Conservation (phyloP, 2,329 filamentous ascomycete genomes). For the Botrytis sinoallii region DNA sequence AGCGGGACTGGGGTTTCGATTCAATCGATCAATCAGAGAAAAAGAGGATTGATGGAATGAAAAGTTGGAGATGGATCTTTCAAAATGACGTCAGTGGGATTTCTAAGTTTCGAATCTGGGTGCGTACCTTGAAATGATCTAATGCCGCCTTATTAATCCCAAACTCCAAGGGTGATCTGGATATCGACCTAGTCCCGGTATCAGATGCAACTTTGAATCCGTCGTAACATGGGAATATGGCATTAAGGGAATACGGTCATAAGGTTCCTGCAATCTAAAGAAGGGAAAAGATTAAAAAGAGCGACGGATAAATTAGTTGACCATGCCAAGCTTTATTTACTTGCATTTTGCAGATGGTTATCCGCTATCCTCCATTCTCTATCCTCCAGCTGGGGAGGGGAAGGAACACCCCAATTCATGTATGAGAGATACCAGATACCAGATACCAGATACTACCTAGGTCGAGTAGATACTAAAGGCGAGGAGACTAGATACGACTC, state of each 20-base stretch:
- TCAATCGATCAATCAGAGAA: background rate
- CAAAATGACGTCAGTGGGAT: background rate
- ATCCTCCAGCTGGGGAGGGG: background rate
- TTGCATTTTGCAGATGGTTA: background rate
- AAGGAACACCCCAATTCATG: background rate
- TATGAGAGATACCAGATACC: no score
- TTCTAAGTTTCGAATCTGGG: background rate
- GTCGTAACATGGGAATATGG: no score
- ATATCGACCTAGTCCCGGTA: background rate
- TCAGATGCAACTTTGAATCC: background rate
- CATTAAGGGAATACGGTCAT: no score
- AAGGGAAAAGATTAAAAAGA: background rate
- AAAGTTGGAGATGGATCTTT: constrained; percentile 10
- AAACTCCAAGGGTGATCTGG: background rate
- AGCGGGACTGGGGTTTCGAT: background rate
- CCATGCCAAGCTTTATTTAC: background rate
- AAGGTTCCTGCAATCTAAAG: background rate
- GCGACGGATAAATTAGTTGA: background rate
- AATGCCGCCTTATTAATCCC: background rate
- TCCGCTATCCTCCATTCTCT: no score
- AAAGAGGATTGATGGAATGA: background rate
- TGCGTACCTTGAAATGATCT: constrained; percentile 2
- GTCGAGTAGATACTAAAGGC: background rate
- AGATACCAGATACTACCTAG: no score
- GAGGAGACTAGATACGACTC: no score